Base-by-base conservation (phyloP, 129 eudicot species). In the Gnaphalium uliginosum region DNA sequence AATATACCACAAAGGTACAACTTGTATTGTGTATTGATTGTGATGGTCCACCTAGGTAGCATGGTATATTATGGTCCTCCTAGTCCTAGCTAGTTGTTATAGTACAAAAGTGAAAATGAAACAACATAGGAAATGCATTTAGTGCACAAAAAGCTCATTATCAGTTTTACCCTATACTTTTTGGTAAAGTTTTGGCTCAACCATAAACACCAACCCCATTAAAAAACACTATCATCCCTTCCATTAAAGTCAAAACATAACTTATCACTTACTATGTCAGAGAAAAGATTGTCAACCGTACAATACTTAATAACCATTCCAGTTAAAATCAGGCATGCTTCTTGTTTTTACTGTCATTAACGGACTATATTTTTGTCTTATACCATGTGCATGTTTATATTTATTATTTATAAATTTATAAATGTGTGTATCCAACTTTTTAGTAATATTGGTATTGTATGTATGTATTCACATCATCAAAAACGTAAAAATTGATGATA, bases 81-180 rank as follows among this genome's bases (percentile, higher is more conserved):
- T n/a, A n/a, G n/a, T n/a, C n/a, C n/a, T n/a, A n/a, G n/a, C 80
- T 67, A 37, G 30, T 54, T 56, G 32, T 33, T 76, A 8, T 66
- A 68, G 69, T 77, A 77, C 69, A 57, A 22, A 68, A 8, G 68
- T 56, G 69, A 76, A 77, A 68, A 68, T 57, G 68, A 77, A 77
- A 77, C 75, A 60, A 61, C 71, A 78, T 14, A 27, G 30, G 39
- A 24, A 78, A 48, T 43, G 77, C 76, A 70, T 69, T 78, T 59
- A 70, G 82, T 78, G 77, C 77, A 67, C 25, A 19, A 68, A 67
- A 67, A 76, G 74, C 30, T 78, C 71, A 78, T 78, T 60, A 43
- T 78, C 76, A 46, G 26, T 69, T 78, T 46, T 70, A 43, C 76
- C 64, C 32, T 70, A 48, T 10, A 61, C 48, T 78, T 43, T 59